Base-by-base conservation (phyloP, 2,329 filamentous ascomycete genomes). In the Trematosphaeria pertusa region DNA sequence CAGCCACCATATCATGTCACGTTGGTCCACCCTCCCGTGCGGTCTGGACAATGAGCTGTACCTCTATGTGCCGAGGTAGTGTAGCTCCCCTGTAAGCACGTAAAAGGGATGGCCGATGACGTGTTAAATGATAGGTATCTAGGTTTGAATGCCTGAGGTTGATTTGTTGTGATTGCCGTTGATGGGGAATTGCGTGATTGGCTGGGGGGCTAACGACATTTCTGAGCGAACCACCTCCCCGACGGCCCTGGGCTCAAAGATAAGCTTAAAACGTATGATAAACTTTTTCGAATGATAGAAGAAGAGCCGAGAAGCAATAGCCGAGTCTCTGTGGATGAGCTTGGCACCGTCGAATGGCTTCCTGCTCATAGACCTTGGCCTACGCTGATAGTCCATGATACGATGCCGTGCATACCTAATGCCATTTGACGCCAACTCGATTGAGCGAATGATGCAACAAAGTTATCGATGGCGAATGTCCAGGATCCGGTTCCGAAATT, bases 131-230 rank as follows among this genome's bases (percentile, higher is more conserved):
- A 10, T 28, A 42, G 33, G 33, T 22, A 24, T 11, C n/a, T 20
- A 14, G n/a, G 31, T 11, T 37, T 8, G 39, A 31, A 43, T 42
- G 38, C 37, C 28, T 40, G 31, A 44, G 48, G 50, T 18, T 65
- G 57, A 62, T 65, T 64, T 54, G 64, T 45, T 41, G 50, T 52
- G 18, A 15, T 35, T 14, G 18, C 20, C 26, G 30, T 56, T 50
- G 43, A 55, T 54, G 43, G 46, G 50, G 37, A 31, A 69, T 70
- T 62, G 65, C 67, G 67, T 67, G 59, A 70, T 69, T 64, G 61
- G 63, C 59, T 46, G 46, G 56, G 59, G 36, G 40, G 20, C 41
- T 61, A 51, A 58, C 65, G 57, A 67, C 65, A 67, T 64, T n/a
- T n/a, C 28, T 37, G 50, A 32, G 35, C 46, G 46, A 53, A 47